Conservation (phyloP, 495 filamentous ascomycete genomes). For the Astrothelium macrocarpum region DNA sequence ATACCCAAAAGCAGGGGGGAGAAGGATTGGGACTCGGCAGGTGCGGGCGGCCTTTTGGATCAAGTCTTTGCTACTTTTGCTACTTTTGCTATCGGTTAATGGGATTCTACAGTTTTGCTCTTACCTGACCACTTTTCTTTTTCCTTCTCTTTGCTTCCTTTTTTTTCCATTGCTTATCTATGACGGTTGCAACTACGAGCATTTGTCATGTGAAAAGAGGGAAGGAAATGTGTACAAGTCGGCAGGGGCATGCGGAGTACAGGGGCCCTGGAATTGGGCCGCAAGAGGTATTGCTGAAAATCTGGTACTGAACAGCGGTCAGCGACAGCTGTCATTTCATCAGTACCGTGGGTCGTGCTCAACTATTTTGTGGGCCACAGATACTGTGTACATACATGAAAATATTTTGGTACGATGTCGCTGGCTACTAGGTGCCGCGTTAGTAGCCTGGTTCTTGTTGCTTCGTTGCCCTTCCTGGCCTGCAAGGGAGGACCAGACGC, state of each 20-base stretch:
- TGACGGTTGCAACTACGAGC: not conserved
- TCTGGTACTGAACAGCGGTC: not conserved
- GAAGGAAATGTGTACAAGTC: not conserved
- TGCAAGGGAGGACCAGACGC: not conserved
- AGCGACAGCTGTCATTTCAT: slow-evolving; percentile 3
- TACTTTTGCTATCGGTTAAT: not conserved
- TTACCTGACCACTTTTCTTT: not conserved
- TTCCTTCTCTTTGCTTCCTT: not conserved
- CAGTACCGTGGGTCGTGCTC: not conserved
- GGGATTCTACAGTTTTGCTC: not conserved
- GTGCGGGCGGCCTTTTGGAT: not conserved
- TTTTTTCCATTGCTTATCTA: not conserved
- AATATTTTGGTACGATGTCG: not conserved
- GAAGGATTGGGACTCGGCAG: not conserved
- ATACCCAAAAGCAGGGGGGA: slow-evolving; percentile 4
- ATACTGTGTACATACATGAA: not conserved
- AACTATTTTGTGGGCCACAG: not conserved
- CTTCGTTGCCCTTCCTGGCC: not conserved
- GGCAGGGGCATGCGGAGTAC: not conserved
- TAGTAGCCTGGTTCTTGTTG: not conserved
- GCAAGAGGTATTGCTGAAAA: not conserved
- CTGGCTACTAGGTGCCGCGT: not conserved
- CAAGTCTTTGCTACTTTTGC: not conserved
- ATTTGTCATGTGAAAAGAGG: not conserved
- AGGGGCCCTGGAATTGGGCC: slow-evolving; percentile 1